Evolutionary conservation across 1,284 basidiomycete genomes (phyloP), one percentile per base, ranked within the genome.

Genomic region (Pisolithus thermaeus): DNA sequence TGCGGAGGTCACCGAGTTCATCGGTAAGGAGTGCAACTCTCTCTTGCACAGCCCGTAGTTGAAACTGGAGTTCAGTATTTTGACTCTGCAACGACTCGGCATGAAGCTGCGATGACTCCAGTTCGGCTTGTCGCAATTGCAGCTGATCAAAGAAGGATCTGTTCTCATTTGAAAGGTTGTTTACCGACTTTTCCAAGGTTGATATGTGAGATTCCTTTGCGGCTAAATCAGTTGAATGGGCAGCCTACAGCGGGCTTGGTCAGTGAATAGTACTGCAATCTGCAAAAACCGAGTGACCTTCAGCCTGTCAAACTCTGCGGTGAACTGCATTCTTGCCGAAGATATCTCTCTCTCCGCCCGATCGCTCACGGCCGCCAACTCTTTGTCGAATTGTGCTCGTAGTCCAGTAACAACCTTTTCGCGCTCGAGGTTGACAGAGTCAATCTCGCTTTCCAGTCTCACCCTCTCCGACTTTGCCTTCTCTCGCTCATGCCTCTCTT

Each of bases 41-140:
- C 47, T 93, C 92, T 36, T 78, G 77, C 4, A 83, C 70, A 65
- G 96, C 92, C 27, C 86, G 82, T 2, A 95, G 71, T 63, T 94
- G 91, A 63, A 88, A 94, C 59, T 92, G 83, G 35, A 91, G 73
- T 64, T 97, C 94, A 8, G 83, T 83, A 41, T 83, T 86, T 60
- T 88, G 84, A 47, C 83, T 82, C 58, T 89, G 81, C 30, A 92
- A 69, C 0, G 77, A 78, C 59, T 92, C 90, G 1, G 85, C 74
- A 54, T 87, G 82, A 3, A 79, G 80, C 54, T 87, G 83, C 1
- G 84, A 81, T 0, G 87, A 86, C 69, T 97, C 94, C 14, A 89
- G 68, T 62, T 97, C 92, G 12, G 89, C 91, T 65, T 95, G 90
- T 25, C 89, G 84, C 40, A 87, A 61, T 68, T 97, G 91, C 4